Evolutionary conservation across 2,329 filamentous ascomycete species (phyloP).

Genomic region (Epichloe hybrida): DNA sequence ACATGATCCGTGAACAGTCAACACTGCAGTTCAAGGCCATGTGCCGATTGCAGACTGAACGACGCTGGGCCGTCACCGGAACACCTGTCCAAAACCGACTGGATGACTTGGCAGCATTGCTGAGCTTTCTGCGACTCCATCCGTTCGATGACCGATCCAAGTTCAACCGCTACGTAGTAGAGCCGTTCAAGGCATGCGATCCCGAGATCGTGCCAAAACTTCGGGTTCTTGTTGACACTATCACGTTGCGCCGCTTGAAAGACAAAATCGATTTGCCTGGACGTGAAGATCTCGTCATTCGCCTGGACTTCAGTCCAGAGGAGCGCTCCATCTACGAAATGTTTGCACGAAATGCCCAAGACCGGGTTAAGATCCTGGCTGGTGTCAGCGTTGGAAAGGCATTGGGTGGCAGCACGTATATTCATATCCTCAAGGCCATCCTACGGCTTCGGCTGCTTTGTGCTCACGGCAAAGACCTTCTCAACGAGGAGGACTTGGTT

Average conservation of each 20-base stretch:
- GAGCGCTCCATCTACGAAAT: constrained; percentile 72
- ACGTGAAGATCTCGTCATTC: constrained; percentile 58
- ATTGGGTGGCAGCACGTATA: constrained; percentile 76
- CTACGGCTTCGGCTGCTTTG: constrained; percentile 80
- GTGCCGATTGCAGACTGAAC: constrained; percentile 62
- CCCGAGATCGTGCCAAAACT: constrained; percentile 73
- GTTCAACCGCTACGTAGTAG: constrained; percentile 69
- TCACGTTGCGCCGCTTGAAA: constrained; percentile 82
- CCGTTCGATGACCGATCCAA: constrained; percentile 69
- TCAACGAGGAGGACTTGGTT: constrained; percentile 71
- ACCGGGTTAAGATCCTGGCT: constrained; percentile 64
- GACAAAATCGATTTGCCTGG: constrained; percentile 76
- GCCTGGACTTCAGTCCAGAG: constrained; percentile 59
- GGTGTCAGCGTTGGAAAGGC: constrained; percentile 43
- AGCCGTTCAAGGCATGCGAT: constrained; percentile 78
- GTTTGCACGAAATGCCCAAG: constrained; percentile 69
- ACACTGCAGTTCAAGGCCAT: constrained; percentile 78
- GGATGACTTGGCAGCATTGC: constrained; percentile 75
- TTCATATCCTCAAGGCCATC: constrained; percentile 85
- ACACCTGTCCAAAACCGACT: constrained; percentile 91
- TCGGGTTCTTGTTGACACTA: constrained; percentile 81
- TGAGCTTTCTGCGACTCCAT: constrained; percentile 71
- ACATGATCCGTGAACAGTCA: constrained; percentile 77
- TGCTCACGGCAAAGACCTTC: constrained; percentile 83
- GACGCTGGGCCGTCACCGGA: constrained; percentile 93